Conservation (phyloP, 2,329 filamentous ascomycete genomes). For the Ustulina deusta region DNA sequence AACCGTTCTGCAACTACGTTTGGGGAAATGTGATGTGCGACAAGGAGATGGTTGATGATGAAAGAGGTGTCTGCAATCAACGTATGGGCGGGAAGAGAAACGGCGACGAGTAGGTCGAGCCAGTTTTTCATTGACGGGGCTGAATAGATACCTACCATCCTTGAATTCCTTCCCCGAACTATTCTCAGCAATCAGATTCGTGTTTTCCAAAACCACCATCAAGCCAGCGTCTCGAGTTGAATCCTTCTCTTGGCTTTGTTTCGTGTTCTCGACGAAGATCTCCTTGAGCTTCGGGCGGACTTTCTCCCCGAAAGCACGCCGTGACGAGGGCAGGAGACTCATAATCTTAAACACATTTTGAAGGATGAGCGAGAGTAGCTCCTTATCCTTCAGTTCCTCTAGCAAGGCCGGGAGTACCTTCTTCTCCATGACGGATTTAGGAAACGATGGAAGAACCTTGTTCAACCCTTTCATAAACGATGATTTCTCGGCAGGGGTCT, state of each 20-base stretch:
- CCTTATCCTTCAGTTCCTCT: conserved; percentile 93
- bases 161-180: conserved; percentile 94
- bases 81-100: background rate
- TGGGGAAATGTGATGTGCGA: background rate
- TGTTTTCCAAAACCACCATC: conserved; percentile 90
- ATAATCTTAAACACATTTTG: conserved; percentile 95
- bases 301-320: conserved; percentile 83
- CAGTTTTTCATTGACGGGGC: background rate
- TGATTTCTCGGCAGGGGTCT: conserved; percentile 89
- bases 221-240: conserved; percentile 87
- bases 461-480: conserved; percentile 91
- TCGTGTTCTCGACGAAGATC: conserved; percentile 76
- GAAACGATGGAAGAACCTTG: conserved; percentile 90
- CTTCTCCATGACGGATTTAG: conserved; percentile 92
- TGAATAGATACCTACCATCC: conserved; percentile 72
- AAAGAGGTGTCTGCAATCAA: background rate
- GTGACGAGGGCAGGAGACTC: conserved; percentile 79
- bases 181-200: conserved; percentile 79
- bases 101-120: background rate
- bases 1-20: background rate
- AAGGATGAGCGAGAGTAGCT: conserved; percentile 84
- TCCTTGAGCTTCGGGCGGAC: conserved; percentile 88
- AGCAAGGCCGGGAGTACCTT: conserved; percentile 90
- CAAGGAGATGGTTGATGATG: background rate
- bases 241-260: conserved; percentile 78